A percentile compares a stretch with the other conserved stretches of the same genome.
Conservation (phyloP, 1,139 yeast species). For the Hansenula lynferdii region DNA sequence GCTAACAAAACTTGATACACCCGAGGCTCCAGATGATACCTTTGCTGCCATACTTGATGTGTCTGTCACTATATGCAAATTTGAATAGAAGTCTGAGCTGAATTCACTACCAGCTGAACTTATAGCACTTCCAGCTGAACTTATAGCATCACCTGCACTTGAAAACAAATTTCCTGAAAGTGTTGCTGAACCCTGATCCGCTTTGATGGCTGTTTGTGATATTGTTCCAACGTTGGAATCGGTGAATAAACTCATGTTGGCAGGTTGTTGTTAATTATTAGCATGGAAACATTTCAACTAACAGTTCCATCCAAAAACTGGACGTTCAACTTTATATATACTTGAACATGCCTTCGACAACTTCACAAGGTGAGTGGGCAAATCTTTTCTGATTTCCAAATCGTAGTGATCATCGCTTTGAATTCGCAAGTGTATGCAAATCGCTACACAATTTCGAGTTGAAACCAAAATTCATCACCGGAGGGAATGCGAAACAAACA, state of each 20-base stretch:
- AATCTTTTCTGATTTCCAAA: no score
- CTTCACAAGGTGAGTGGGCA: no score
- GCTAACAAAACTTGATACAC: constrained; percentile 10
- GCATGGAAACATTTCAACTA: no score
- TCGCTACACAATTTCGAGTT: background rate
- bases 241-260: constrained; percentile 5
- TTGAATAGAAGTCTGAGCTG: constrained; percentile 18
- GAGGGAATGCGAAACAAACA: background rate
- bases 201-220: constrained; percentile 5
- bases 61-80: constrained; percentile 19
- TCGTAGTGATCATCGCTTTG: background rate
- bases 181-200: background rate
- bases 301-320: no score
- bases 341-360: no score
- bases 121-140: constrained; percentile 1
- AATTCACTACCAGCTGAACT: background rate
- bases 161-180: no score
- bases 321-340: no score
- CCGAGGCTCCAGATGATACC: constrained; percentile 4
- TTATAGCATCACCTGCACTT: background rate
- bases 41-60: constrained; percentile 12
- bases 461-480: background rate
- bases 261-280: no score
- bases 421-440: no score
- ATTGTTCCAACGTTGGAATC: constrained; percentile 9